A percentile compares a stretch with the other conserved stretches of the same genome.
Conservation (phyloP, 495 filamentous ascomycete species). For the Penicillium dipodomyicola region DNA sequence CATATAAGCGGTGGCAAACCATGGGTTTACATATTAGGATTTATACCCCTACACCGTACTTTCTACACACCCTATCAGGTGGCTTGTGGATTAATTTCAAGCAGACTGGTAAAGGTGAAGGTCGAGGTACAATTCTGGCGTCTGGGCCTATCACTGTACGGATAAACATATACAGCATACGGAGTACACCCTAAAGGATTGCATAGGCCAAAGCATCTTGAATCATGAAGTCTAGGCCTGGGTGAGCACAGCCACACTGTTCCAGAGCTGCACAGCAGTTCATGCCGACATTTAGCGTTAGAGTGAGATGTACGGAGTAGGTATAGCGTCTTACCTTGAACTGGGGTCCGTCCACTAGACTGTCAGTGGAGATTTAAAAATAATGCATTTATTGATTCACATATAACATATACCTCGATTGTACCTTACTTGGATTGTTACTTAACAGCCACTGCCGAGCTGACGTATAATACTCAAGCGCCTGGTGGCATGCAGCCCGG, state of each 20-base stretch:
- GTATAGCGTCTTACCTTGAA: not conserved
- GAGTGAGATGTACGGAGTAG: not conserved
- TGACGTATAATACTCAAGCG: not conserved
- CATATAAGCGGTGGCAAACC: not conserved
- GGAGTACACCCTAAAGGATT: not conserved
- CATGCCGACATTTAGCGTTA: not conserved
- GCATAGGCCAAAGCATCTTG: not conserved
- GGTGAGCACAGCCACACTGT: not conserved
- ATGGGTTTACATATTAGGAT: not conserved
- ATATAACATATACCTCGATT: not conserved
- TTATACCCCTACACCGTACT: constrained; percentile 6
- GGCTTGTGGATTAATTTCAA: not conserved
- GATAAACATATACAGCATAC: not conserved
- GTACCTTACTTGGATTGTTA: not conserved
- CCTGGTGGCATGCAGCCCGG: not conserved
- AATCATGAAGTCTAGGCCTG: not conserved
- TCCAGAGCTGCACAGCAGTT: not conserved
- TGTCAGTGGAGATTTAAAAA: not conserved
- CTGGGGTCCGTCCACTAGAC: not conserved
- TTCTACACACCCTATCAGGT: not conserved
- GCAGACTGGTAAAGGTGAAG: not conserved
- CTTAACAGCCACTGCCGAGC: not conserved
- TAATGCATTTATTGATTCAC: not conserved
- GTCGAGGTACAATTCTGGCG: not conserved
- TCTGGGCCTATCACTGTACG: not conserved